Percentiles rank a stretch among this genome's conserved stretches.
Conservation (phyloP, 2,329 filamentous ascomycete species). For the Alternaria ventricosa region DNA sequence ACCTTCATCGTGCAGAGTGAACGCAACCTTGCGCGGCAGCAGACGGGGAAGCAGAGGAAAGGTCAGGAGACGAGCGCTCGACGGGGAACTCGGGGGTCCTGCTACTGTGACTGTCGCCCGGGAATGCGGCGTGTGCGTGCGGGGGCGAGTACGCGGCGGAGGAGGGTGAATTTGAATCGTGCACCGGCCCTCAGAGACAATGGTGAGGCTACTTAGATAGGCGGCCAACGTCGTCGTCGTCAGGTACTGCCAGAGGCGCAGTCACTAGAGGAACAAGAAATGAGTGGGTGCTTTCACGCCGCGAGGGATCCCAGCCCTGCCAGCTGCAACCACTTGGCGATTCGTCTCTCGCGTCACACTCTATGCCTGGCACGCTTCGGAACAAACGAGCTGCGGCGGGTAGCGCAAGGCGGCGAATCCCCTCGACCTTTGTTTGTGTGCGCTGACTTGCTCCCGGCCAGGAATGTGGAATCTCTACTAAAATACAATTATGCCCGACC, state of each 20-base stretch:
- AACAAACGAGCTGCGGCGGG: not conserved
- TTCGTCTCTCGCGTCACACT: not conserved
- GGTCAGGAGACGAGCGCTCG: conserved; percentile 9
- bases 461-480: not conserved
- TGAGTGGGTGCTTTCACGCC: conserved; percentile 8
- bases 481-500: not conserved
- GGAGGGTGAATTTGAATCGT: conserved; percentile 1
- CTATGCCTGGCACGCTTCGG: not conserved
- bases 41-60: conserved; percentile 7
- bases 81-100: not conserved
- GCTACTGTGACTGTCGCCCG: conserved; percentile 6
- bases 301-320: conserved; percentile 13
- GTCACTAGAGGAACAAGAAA: conserved; percentile 10
- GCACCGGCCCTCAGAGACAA: conserved; percentile 4
- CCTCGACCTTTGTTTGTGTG: not conserved
- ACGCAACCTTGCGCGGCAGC: conserved; percentile 22
- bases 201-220: not conserved
- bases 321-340: conserved; percentile 4
- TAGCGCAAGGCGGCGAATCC: not conserved
- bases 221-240: conserved; percentile 8
- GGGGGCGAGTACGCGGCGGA: conserved; percentile 13
- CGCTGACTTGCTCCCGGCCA: not conserved
- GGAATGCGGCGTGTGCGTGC: conserved; percentile 15
- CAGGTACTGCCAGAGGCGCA: conserved; percentile 10
- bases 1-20: conserved; percentile 27